Base-by-base conservation (phyloP, 2,329 filamentous ascomycete genomes). In the Coleophoma eucalyptorum region DNA sequence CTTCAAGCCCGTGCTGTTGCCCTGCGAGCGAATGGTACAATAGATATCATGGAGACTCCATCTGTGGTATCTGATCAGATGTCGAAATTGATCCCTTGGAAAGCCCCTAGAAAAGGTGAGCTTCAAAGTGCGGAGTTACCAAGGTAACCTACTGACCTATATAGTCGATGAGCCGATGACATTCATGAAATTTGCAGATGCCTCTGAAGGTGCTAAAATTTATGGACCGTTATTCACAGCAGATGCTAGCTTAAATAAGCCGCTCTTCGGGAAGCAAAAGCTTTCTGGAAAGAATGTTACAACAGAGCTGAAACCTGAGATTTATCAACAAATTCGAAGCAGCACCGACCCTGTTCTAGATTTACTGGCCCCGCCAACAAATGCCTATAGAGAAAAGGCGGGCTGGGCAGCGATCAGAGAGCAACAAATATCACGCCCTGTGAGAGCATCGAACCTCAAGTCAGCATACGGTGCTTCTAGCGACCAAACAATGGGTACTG, bases 31-130 rank as follows among this genome's bases (percentile, higher is more conserved):
- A 85, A 78, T 55, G 81, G 83, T 16, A 72, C 70, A 13, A 82
- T 85, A 61, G 80, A 83, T 31, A 81, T 87, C 16, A 63, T 86
- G 21, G 78, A 84, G 55, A 79, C 81, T 59, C 81, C 83, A 4
- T 79, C 80, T 1, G 73, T 75, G 51, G 80, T 80, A 2, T 73
- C 78, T 2, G 74, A 79, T 44, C 80, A 84, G 50, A 68, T 83
- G 11, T 83, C 77, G 54, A 80, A 84, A 55, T 67, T 86, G 54
- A 71, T 83, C 13, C 80, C 81, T 0, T 86, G 83, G 83, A 72
- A 78, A 56, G 63, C 79, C 5, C 81, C 82, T 2, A 75, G 83
- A 60, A 75, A 80, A 19, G 49, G 61, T 64, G 57, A 55, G 62
- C 55, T 38, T 8, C 26, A 26, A 26, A 5, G 10, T 26, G 5